These are phyloP conservation scores for Endogone sp. DNA, from an alignment of 192 early-diverging fungal species.

Conservation along the genomic window DNA sequence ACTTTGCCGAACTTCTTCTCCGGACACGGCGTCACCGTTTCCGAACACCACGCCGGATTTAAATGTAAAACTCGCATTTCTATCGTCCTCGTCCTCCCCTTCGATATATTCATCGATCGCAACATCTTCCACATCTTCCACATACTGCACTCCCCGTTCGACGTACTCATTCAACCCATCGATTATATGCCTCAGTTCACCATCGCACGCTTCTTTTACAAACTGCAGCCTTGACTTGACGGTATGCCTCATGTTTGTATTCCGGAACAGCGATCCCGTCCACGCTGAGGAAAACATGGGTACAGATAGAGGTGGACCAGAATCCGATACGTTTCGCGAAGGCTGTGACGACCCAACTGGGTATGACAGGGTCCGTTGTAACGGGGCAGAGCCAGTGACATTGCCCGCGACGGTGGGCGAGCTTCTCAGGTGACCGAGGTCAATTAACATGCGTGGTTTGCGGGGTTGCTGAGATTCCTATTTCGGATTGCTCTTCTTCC, in stretches of 20 bases:
- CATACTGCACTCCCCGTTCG: conserved; percentile 50
- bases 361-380: not conserved
- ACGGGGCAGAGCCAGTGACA: not conserved
- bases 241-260: conserved; percentile 9
- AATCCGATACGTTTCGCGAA: not conserved
- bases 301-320: not conserved
- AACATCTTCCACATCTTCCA: conserved; percentile 32
- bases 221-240: conserved; percentile 24
- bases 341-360: not conserved
- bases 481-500: not conserved
- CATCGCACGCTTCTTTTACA: conserved; percentile 46
- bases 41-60: not conserved
- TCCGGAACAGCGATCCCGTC: not conserved
- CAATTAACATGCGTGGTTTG: not conserved
- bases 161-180: conserved; percentile 64
- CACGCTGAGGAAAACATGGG: not conserved
- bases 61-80: conserved; percentile 7
- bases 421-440: not conserved
- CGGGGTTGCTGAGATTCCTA: not conserved
- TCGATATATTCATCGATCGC: conserved; percentile 13
- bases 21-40: not conserved
- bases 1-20: not conserved
- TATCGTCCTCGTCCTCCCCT: conserved; percentile 17
- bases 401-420: not conserved
- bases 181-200: conserved; percentile 59